phyloP scores from a whole-genome alignment of 768 basidiomycete species.

The Suillus ampliporus region DNA sequence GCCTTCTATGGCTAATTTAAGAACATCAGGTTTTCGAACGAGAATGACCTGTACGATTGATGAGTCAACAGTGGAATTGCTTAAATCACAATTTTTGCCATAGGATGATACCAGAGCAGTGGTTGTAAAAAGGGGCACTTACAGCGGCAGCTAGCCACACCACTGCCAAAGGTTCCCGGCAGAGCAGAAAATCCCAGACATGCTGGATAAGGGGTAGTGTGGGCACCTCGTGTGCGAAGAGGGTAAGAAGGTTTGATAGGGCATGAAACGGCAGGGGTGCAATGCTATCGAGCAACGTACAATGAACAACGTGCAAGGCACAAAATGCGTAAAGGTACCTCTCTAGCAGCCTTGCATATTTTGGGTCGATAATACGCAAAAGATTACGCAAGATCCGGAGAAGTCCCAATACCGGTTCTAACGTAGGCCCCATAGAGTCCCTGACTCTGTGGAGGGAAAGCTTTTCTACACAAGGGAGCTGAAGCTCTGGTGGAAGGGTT shows the following conservation, averaged over 20 bases:
- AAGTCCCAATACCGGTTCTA: conserved; percentile 86
- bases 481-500: conserved; percentile 67
- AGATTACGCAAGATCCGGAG: conserved; percentile 76
- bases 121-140: conserved; percentile 35
- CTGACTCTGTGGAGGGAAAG: conserved; percentile 75
- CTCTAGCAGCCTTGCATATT: conserved; percentile 71
- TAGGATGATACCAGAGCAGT: neutral
- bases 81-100: neutral
- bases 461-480: conserved; percentile 66
- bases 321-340: conserved; percentile 45
- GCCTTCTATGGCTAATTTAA: conserved; percentile 64
- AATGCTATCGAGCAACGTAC: conserved; percentile 45
- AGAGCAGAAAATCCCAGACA: conserved; percentile 88
- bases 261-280: conserved; percentile 89
- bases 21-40: conserved; percentile 70
- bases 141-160: conserved; percentile 89
- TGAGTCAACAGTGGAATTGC: neutral
- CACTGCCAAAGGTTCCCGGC: conserved; percentile 77
- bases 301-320: conserved; percentile 10
- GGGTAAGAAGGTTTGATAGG: conserved; percentile 86
- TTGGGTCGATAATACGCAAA: conserved; percentile 70
- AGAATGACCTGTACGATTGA: conserved; percentile 64
- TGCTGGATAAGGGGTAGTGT: conserved; percentile 90
- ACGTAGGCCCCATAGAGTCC: conserved; percentile 85
- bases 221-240: conserved; percentile 92